Evolutionary conservation across 2,329 filamentous ascomycete genomes (phyloP).

Genomic region (Zarea fungicola): DNA sequence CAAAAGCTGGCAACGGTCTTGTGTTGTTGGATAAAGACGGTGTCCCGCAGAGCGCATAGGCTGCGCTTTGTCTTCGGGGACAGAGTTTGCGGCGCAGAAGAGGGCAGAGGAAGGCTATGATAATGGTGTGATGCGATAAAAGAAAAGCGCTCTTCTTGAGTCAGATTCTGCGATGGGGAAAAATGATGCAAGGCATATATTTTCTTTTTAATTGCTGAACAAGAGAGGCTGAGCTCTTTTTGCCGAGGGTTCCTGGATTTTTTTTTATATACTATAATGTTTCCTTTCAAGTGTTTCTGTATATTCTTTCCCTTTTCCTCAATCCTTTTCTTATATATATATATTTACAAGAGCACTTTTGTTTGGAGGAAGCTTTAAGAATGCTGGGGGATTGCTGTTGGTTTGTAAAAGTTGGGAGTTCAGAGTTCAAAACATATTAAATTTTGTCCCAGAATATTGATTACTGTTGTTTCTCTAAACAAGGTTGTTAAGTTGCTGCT

Average conservation of each 20-base stretch:
- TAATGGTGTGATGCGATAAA: conserved; percentile 8
- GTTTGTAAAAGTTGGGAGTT: no score
- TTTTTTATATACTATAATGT: neutral
- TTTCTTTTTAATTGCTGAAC: conserved; percentile 3
- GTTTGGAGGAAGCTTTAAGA: no score
- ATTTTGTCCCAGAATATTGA: no score
- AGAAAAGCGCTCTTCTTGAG: no score
- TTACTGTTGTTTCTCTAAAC: no score
- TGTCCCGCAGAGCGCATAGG: conserved; percentile 28
- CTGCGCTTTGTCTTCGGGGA: conserved; percentile 17
- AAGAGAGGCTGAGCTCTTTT: no score
- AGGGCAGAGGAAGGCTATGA: neutral
- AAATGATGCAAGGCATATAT: no score
- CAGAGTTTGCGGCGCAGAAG: neutral
- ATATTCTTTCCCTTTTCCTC: neutral
- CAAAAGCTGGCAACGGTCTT: neutral
- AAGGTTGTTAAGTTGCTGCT: no score
- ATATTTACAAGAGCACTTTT: neutral
- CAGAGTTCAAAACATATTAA: no score
- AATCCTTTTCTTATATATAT: conserved; percentile 5
- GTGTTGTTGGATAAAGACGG: conserved; percentile 21
- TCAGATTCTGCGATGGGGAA: no score
- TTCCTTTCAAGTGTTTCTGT: neutral
- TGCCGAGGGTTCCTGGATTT: neutral
- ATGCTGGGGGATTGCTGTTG: no score